A percentile compares a stretch with the other conserved stretches of the same genome.
phyloP scores from a whole-genome alignment of 441 rosid species.

The Lepidium campestre region DNA sequence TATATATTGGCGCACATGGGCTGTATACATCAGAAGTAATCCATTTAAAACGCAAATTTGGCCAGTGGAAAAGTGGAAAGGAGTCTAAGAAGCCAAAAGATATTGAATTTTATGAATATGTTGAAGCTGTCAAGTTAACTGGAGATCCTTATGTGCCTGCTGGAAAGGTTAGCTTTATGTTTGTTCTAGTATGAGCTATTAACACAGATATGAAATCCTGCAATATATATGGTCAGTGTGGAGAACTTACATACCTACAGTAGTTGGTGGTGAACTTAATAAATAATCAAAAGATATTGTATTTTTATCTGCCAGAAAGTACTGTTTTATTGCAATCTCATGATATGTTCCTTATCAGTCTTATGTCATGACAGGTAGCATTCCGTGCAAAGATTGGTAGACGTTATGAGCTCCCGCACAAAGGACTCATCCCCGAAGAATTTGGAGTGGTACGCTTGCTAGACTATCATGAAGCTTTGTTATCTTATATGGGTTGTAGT shows the following conservation, averaged over 20 bases:
- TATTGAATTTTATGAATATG: constrained; percentile 90
- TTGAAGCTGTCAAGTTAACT: constrained; percentile 82
- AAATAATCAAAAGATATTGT: background rate
- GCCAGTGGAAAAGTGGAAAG: constrained; percentile 80
- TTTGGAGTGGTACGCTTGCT: constrained; percentile 76
- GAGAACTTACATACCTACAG: background rate
- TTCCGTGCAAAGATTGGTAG: constrained; percentile 95
- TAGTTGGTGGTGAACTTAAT: background rate
- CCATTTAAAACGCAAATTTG: constrained; percentile 70
- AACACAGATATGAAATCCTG: background rate
- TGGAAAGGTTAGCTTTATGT: constrained; percentile 64
- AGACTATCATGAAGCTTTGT: background rate
- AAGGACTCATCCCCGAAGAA: constrained; percentile 94
- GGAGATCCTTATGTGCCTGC: constrained; percentile 97
- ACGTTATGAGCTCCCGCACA: constrained; percentile 87
- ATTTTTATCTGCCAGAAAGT: background rate
- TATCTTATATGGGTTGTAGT: background rate
- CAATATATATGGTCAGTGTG: background rate
- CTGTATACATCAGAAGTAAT: constrained; percentile 86
- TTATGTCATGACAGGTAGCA: constrained; percentile 56
- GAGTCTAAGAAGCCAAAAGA: constrained; percentile 46
- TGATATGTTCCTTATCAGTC: constrained; percentile 1
- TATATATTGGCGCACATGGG: constrained; percentile 88
- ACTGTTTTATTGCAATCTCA: background rate
- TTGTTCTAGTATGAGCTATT: constrained; percentile 4